Evolutionary conservation across 768 basidiomycete species (phyloP).

Genomic region (Boletus tomentosulus): DNA sequence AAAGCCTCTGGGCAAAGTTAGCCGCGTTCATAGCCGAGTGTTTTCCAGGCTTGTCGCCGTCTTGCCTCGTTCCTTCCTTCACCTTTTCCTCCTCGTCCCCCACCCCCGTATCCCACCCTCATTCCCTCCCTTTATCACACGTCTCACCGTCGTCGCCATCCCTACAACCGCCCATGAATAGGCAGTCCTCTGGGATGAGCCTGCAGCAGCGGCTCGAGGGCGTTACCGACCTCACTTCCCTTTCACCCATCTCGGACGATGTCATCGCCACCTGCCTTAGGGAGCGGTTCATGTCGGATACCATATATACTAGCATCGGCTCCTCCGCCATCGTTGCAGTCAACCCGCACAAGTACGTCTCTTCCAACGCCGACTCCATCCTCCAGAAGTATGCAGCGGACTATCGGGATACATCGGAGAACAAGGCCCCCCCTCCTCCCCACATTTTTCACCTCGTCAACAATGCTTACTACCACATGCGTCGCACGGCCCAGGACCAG

Average conservation of each 20-base stretch:
- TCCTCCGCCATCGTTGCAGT: conserved; percentile 74
- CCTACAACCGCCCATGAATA: conserved; percentile 27
- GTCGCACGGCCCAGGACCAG: conserved; percentile 90
- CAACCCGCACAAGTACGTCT: conserved; percentile 90
- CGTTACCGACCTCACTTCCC: conserved; percentile 62
- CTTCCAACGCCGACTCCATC: conserved; percentile 78
- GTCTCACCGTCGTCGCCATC: neutral
- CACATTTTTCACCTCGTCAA: conserved; percentile 92
- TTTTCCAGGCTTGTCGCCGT: conserved; percentile 18
- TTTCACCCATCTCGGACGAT: conserved; percentile 74
- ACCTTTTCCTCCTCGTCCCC: conserved; percentile 7
- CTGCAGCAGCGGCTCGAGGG: conserved; percentile 70
- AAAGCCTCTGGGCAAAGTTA: conserved; percentile 15
- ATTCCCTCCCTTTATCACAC: neutral
- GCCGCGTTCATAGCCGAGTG: conserved; percentile 20
- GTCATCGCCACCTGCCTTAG: conserved; percentile 80
- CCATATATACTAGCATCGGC: conserved; percentile 73
- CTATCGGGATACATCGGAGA: conserved; percentile 69
- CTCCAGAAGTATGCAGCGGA: conserved; percentile 84
- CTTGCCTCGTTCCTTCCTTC: conserved; percentile 19
- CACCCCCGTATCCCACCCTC: conserved; percentile 4
- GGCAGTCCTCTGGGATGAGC: conserved; percentile 43
- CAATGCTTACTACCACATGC: conserved; percentile 95
- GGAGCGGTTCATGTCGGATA: conserved; percentile 82
- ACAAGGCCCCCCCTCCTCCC: conserved; percentile 62